These are phyloP conservation scores for Nidula niveotomentosa DNA, from an alignment of 1,284 basidiomycete genomes.

Conservation along the genomic window DNA sequence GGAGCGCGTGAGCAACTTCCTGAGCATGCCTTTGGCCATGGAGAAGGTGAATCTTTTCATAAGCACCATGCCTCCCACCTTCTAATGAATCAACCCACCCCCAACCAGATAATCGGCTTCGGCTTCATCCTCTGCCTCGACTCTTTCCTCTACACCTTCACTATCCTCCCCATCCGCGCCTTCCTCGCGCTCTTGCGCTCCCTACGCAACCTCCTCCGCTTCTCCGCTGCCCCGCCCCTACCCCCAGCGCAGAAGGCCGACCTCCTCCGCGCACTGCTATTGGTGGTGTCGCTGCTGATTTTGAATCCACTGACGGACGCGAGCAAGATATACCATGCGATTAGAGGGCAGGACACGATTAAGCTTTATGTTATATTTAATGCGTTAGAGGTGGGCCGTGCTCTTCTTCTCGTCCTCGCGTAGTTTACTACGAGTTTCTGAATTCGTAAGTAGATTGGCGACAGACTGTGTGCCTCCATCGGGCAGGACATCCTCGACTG, in stretches of 20 bases:
- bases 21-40: constrained; percentile 90
- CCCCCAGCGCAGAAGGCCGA: constrained; percentile 92
- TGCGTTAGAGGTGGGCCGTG: constrained; percentile 78
- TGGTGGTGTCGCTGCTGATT: constrained; percentile 75
- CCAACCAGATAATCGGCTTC: constrained; percentile 80
- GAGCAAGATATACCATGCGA: constrained; percentile 98
- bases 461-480: constrained; percentile 93
- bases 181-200: constrained; percentile 66
- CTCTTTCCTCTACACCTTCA: constrained; percentile 98
- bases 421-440: background rate
- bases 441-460: constrained; percentile 74
- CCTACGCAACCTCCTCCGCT: constrained; percentile 43
- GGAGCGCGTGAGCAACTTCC: constrained; percentile 98
- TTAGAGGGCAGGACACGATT: constrained; percentile 98
- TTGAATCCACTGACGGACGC: constrained; percentile 88
- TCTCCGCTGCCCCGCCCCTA: constrained; percentile 50
- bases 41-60: constrained; percentile 71
- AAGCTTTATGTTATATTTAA: constrained; percentile 99
- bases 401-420: background rate
- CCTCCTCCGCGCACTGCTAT: constrained; percentile 78
- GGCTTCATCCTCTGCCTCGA: constrained; percentile 95
- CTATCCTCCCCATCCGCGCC: constrained; percentile 93
- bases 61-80: background rate
- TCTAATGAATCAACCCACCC: constrained; percentile 3
- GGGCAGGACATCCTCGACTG: constrained; percentile 98